Percentiles rank a stretch among this genome's conserved stretches.
These are phyloP conservation scores for Aspergillus pseudoviridinutans DNA, from an alignment of 2,329 filamentous ascomycete species.

Conservation along the genomic window DNA sequence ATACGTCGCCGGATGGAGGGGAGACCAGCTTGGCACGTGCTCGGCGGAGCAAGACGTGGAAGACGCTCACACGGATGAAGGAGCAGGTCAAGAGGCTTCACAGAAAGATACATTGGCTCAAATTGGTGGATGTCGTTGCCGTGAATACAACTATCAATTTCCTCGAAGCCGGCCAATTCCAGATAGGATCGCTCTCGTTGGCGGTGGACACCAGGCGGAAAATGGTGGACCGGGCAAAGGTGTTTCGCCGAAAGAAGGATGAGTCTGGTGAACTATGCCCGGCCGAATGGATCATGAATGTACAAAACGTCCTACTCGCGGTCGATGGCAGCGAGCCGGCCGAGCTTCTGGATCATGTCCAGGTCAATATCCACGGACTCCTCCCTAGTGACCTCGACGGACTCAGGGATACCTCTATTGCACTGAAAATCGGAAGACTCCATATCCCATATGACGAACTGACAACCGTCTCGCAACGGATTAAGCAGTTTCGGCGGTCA, in stretches of 20 bases:
- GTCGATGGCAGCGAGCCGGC: conserved; percentile 78
- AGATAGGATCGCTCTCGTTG: conserved; percentile 78
- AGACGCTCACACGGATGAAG: conserved; percentile 71
- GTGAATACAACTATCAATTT: conserved; percentile 74
- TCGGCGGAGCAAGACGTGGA: conserved; percentile 70
- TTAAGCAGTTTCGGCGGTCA: conserved; percentile 31
- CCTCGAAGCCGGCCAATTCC: conserved; percentile 75
- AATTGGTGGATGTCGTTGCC: conserved; percentile 83
- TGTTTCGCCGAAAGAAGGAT: conserved; percentile 76
- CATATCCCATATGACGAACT: conserved; percentile 90
- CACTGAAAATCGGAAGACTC: conserved; percentile 83
- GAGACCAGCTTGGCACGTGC: conserved; percentile 10
- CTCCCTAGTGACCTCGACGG: conserved; percentile 82
- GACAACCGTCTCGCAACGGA: conserved; percentile 41
- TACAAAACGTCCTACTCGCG: conserved; percentile 84
- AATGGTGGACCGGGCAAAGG: conserved; percentile 82
- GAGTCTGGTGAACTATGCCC: conserved; percentile 63
- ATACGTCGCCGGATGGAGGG: conserved; percentile 15
- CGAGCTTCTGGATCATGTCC: conserved; percentile 82
- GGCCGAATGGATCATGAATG: conserved; percentile 88
- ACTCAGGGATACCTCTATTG: conserved; percentile 82
- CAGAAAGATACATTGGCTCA: conserved; percentile 79
- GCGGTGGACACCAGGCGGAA: conserved; percentile 88
- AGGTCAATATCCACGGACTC: conserved; percentile 86
- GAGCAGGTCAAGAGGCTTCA: conserved; percentile 84